Evolutionary conservation across 176 grass and related monocot species (phyloP).

Genomic region (Oryza longistaminata): DNA sequence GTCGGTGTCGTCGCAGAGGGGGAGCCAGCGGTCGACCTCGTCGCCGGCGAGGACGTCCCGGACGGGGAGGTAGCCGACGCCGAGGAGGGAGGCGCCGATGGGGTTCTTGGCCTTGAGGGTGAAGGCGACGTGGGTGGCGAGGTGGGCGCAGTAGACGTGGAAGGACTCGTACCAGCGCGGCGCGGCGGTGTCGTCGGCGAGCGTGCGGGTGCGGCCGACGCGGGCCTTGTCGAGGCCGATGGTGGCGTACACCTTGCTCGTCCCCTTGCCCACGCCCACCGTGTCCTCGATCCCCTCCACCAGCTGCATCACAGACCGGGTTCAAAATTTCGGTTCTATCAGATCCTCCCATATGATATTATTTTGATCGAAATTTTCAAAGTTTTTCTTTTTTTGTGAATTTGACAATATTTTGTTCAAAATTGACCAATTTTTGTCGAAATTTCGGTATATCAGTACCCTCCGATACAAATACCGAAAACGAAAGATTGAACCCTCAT

Average conservation of each 20-base stretch:
- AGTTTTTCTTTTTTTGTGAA: no score
- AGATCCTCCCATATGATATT: no score
- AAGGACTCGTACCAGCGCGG: slow-evolving; percentile 66
- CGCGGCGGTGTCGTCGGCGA: slow-evolving; percentile 41
- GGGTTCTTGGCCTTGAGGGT: slow-evolving; percentile 46
- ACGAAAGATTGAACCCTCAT: no score
- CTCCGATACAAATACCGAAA: no score
- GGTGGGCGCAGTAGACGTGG: slow-evolving; percentile 76
- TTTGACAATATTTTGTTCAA: no score
- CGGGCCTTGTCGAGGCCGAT: slow-evolving; percentile 54
- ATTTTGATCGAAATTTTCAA: no score
- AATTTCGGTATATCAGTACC: no score
- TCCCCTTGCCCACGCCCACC: slow-evolving; percentile 59
- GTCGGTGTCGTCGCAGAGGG: slow-evolving; percentile 34
- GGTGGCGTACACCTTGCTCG: slow-evolving; percentile 54
- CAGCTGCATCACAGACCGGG: slow-evolving; percentile 28
- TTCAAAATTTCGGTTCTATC: no score
- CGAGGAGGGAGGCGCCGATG: slow-evolving; percentile 52
- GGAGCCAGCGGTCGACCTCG: slow-evolving; percentile 50
- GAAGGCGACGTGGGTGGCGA: slow-evolving; percentile 64
- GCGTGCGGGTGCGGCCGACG: slow-evolving; percentile 57
- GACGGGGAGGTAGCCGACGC: slow-evolving; percentile 52
- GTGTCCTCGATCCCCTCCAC: slow-evolving; percentile 66
- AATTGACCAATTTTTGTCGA: no score
- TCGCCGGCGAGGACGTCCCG: slow-evolving; percentile 38